Evolutionary conservation across 192 early-diverging fungal genomes (phyloP).

Genomic region (Backusella tuberculispora): DNA sequence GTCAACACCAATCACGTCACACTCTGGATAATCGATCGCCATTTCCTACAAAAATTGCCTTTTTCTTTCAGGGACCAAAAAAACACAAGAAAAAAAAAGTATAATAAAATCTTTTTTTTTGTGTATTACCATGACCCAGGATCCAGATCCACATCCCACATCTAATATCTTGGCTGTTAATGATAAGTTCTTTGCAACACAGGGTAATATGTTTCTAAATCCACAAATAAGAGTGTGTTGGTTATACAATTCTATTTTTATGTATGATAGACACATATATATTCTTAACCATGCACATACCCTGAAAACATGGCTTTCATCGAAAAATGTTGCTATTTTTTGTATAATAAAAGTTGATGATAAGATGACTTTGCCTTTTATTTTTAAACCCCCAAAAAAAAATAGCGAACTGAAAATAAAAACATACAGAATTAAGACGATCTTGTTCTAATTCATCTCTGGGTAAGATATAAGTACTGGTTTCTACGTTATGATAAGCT

Average conservation of each 20-base stretch:
- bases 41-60: conserved; percentile 31
- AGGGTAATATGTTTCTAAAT: conserved; percentile 17
- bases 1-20: conserved; percentile 39
- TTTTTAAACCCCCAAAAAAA: not conserved
- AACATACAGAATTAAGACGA: conserved; percentile 27
- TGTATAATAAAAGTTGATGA: not conserved
- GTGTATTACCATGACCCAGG: conserved; percentile 39
- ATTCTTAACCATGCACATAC: not conserved
- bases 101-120: not conserved
- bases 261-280: not conserved
- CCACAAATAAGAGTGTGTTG: not conserved
- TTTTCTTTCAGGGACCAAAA: not conserved
- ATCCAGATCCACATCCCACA: conserved; percentile 46
- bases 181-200: not conserved
- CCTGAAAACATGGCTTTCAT: conserved; percentile 22
- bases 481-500: conserved; percentile 35
- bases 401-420: not conserved
- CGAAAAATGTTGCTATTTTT: conserved; percentile 27
- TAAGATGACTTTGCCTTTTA: not conserved
- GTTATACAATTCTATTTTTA: not conserved
- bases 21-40: conserved; percentile 39
- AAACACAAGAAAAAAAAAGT: not conserved
- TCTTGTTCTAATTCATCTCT: conserved; percentile 42
- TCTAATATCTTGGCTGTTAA: conserved; percentile 27
- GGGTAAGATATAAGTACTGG: conserved; percentile 34